Percentiles rank a stretch among this genome's conserved stretches.
phyloP scores from a whole-genome alignment of 768 basidiomycete genomes.

The Boletus pseudopeckii region DNA sequence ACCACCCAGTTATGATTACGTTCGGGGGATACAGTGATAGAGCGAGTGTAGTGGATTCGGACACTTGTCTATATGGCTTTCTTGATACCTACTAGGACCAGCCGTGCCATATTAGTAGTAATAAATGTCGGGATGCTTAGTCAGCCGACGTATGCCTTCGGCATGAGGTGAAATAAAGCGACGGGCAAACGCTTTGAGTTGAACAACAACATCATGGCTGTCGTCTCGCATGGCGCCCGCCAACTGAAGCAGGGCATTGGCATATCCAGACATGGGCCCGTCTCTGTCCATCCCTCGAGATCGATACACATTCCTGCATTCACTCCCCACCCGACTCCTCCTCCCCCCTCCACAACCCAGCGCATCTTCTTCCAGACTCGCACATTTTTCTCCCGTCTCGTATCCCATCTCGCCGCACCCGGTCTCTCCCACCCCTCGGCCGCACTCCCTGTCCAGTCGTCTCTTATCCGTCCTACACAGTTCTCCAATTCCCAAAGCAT shows the following conservation, averaged over 20 bases:
- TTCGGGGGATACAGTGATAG: conserved; percentile 6
- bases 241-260: conserved; percentile 27
- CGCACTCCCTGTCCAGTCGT: conserved; percentile 3
- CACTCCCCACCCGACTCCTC: conserved; percentile 21
- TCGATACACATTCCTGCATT: conserved; percentile 45
- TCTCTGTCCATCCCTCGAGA: conserved; percentile 24
- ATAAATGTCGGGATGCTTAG: too few relatives aligned
- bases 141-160: conserved; percentile 18
- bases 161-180: background rate
- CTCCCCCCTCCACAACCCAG: conserved; percentile 37
- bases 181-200: background rate
- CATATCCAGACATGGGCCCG: background rate
- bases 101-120: too few relatives aligned
- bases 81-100: too few relatives aligned
- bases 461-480: conserved; percentile 14
- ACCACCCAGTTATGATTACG: conserved; percentile 25
- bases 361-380: conserved; percentile 52
- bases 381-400: conserved; percentile 52
- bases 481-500: conserved; percentile 36
- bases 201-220: conserved; percentile 15
- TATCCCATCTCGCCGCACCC: conserved; percentile 56
- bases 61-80: background rate
- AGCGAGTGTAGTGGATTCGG: background rate
- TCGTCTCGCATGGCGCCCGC: conserved; percentile 25
- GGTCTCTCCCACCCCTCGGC: conserved; percentile 36